Base-by-base conservation (phyloP, 139 green algal species). In the Coccomyxa sp. region DNA sequence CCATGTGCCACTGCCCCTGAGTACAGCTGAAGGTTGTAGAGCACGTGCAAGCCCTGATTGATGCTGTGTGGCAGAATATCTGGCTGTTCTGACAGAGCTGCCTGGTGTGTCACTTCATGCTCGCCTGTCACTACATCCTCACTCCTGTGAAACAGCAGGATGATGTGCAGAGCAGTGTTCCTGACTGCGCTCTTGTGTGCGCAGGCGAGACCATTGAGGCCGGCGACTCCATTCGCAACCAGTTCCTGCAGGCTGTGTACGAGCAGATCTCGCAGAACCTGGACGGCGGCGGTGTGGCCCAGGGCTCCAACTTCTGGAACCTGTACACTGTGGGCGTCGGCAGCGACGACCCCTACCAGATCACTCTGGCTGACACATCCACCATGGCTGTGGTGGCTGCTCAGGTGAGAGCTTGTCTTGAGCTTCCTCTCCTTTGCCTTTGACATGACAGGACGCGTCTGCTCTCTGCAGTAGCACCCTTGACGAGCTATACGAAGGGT, bases 221-320 rank as follows among this genome's bases (percentile, higher is more conserved):
- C 12, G 35, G 35, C 69, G 29, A 74, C 29, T 16, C 8, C 69
- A 41, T 74, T 14, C 69, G 69, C 33, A 24, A 74, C 69, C 34
- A 50, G 34, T 74, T 74, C 69, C 44, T 74, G 24, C 1, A 74
- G 69, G 35, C 69, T 9, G 35, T 74, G 34, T 74, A 50, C 35
- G 69, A 29, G 24, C 69, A 50, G 69, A 74, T 74, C 69, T 29
- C 8, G 9, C 24, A 41, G 3, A 74, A 44, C 35, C 33, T 34
- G 34, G 33, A 50, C 33, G 12, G 22, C 12, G 33, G 33, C 35
- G 69, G 69, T 34, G 34, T 44, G 33, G 69, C 69, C 12, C 69
- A 74, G 69, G 69, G 69, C 34, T 50, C 33, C 33, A 74, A 74
- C 14, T 74, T 74, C 69, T 74, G 69, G 69, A 74, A 74, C 35